Base-by-base conservation (phyloP, 2,329 filamentous ascomycete genomes). In the Calonectria leucothoes region DNA sequence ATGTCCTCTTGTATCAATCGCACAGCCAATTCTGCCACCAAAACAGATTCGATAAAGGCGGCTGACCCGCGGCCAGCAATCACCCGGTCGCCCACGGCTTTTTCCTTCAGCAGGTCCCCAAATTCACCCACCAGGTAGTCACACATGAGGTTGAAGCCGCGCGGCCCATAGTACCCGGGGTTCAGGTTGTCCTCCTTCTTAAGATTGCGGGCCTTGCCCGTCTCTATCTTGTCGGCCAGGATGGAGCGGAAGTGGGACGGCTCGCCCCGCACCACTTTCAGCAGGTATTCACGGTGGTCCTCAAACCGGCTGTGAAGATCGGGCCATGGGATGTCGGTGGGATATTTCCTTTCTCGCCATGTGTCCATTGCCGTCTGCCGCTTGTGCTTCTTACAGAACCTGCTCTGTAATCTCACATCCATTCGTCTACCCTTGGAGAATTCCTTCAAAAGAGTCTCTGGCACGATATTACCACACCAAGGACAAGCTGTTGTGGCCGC, bases 151-250 rank as follows among this genome's bases (percentile, higher is more conserved):
- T 91, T 90, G 66, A 94, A 88, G 1, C 95, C 95, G 25, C 92
- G 90, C 3, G 93, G 90, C 2, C 95, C 95, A 83, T 98, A 98
- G 84, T 98, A 98, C 0, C 95, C 95, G 12, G 94, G 94, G 4
- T 90, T 92, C 35, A 93, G 87, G 69, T 87, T 89, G 33, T 91
- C 85, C 65, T 88, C 91, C 72, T 91, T 89, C 66, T 91, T 86
- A 70, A 94, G 85, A 31, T 89, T 93, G 66, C 90, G 88, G 35
- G 66, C 90, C 80, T 89, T 88, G 15, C 92, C 93, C 2, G 86
- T 83, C 69, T 88, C 87, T 52, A 94, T 86, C 15, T 86, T 89
- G 4, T 88, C 85, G 6, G 87, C 88, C 29, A 95, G 86, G 1
- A 88, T 79, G 12, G 89, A 85, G 17, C 92, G 87, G 79, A 91